Conservation (phyloP, 805 yeast species). For the Candida silvicultrix region DNA sequence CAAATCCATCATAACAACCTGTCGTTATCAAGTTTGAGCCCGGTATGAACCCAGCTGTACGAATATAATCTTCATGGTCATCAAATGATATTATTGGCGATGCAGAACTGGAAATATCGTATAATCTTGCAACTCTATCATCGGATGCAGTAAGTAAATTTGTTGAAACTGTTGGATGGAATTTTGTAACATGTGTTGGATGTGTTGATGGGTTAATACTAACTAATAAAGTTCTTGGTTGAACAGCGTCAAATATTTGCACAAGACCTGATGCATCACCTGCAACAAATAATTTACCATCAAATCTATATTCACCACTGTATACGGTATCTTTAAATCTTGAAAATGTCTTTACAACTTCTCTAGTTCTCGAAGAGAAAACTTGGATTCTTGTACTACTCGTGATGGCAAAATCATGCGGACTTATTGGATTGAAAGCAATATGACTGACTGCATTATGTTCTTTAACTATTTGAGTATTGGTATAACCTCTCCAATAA, state of each 20-base stretch:
- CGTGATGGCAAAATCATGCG: constrained; percentile 91
- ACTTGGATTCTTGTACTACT: constrained; percentile 88
- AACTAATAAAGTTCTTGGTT: constrained; percentile 72
- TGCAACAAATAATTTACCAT: constrained; percentile 87
- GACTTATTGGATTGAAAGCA: constrained; percentile 76
- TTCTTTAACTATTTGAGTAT: constrained; percentile 88
- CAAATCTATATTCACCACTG: constrained; percentile 84
- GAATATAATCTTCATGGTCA: constrained; percentile 81
- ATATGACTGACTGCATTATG: constrained; percentile 88
- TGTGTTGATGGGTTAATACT: constrained; percentile 78
- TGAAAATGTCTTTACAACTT: constrained; percentile 77
- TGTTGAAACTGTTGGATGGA: constrained; percentile 72
- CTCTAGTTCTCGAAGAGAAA: constrained; percentile 90
- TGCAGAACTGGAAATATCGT: constrained; percentile 75
- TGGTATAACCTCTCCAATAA: constrained; percentile 84
- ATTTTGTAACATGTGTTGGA: constrained; percentile 91
- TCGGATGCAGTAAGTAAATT: constrained; percentile 85
- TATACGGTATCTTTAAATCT: constrained; percentile 90
- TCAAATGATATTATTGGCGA: constrained; percentile 67
- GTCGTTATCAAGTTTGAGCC: constrained; percentile 79
- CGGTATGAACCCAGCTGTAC: constrained; percentile 76
- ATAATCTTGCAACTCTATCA: constrained; percentile 79
- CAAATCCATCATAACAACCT: constrained; percentile 89
- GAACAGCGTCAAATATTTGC: constrained; percentile 80
- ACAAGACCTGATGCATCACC: constrained; percentile 95